phyloP scores from a whole-genome alignment of 345 rosid species.

The Rhodamnia rubescens region DNA sequence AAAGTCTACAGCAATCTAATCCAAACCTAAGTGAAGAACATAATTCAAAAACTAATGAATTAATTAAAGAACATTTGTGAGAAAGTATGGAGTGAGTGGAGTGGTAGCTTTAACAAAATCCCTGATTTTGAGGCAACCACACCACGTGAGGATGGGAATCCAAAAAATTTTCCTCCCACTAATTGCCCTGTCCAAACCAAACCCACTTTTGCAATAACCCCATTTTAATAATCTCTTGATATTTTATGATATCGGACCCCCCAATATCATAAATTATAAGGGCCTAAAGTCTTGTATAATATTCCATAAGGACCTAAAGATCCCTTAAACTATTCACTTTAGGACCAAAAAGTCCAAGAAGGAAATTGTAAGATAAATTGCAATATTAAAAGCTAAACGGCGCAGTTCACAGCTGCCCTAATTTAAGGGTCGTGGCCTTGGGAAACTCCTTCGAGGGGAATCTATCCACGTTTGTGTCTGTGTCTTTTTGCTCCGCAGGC shows the following conservation, averaged over 20 bases:
- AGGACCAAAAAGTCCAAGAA: not conserved
- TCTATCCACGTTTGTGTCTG: not conserved
- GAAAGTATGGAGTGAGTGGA: not conserved
- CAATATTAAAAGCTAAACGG: constrained; percentile 1
- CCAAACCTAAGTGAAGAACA: not conserved
- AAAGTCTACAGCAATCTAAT: not conserved
- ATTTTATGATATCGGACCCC: not conserved
- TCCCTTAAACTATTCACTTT: not conserved
- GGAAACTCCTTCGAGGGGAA: not conserved
- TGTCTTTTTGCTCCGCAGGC: not conserved
- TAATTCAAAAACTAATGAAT: not conserved
- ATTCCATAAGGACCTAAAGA: not conserved
- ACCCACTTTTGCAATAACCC: not conserved
- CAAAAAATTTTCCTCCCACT: not conserved
- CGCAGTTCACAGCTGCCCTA: not conserved
- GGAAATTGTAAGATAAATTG: not conserved
- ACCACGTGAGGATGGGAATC: constrained; percentile 5
- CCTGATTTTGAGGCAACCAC: constrained; percentile 5
- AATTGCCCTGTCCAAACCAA: not conserved
- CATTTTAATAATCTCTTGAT: not conserved
- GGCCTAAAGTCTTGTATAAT: not conserved
- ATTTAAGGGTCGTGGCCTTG: not conserved
- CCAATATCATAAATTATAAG: not conserved
- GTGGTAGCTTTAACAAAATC: not conserved
- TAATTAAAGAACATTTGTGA: not conserved